Base-by-base conservation (phyloP, 2,329 filamentous ascomycete species). In the Aspergillus latus region DNA sequence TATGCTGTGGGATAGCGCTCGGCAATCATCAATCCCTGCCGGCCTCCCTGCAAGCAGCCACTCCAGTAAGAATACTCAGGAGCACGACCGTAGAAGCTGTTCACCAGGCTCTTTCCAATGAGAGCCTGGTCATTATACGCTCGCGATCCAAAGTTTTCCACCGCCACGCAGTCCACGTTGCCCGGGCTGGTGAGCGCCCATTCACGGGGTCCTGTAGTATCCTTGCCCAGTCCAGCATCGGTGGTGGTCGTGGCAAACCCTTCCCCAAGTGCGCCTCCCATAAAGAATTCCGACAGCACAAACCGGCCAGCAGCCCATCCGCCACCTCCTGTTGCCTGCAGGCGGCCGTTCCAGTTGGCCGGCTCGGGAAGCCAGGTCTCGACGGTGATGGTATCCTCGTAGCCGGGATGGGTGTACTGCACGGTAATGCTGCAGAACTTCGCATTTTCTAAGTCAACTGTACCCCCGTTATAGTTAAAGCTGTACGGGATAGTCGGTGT, bases 301-400 rank as follows among this genome's bases (percentile, higher is more conserved):
- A 45, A 59, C 21, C 54, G 57, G 1, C 61, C 61, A 29, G 65
- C 65, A 34, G 63, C 52, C 50, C 62, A 69, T 29, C 74, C 71
- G 11, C 72, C 76, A 2, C 76, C 76, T 1, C 78, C 78, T 0
- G 69, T 63, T 11, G 66, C 72, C 42, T 69, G 64, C 30, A 79
- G 69, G 0, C 72, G 70, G 1, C 69, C 63, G 39, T 75, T 75
- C 73, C 72, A 77, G 2, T 64, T 50, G 8, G 34, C 34, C 11
- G 34, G 34, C 1, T 61, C 71, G 1, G 73, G 74, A 1, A 77
- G 66, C 67, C 70, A 73, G 3, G 69, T 51, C 40, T 72, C 63
- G 5, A 71, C 66, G 21, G 59, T 66, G 50, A 76, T 67, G 1
- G 15, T 59, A 57, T 76, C 74, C 21, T 71, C 56, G 44, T 68